These are phyloP conservation scores for Leccinum subgranulosum DNA, from an alignment of 768 basidiomycete genomes.

Conservation along the genomic window DNA sequence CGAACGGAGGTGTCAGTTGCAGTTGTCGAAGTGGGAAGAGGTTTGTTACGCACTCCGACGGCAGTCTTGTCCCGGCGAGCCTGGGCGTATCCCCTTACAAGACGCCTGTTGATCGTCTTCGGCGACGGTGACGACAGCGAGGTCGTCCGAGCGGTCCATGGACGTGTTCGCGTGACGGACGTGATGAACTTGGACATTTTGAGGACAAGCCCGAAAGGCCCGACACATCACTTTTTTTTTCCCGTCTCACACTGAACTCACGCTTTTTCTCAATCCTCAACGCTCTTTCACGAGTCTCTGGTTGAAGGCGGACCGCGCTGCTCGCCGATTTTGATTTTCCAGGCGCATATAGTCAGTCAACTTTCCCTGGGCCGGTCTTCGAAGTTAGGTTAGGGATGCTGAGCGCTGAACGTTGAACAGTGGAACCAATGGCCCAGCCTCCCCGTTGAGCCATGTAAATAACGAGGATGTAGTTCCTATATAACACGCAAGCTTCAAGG, in stretches of 20 bases:
- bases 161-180: constrained; percentile 14
- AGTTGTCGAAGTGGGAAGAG: neutral
- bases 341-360: neutral
- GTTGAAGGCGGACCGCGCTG: neutral
- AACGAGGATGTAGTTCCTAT: neutral
- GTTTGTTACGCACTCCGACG: constrained; percentile 31
- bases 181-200: constrained; percentile 23
- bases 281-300: too few relatives aligned
- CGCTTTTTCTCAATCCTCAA: neutral
- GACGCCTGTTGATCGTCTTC: neutral
- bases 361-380: neutral
- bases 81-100: constrained; percentile 17
- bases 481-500: neutral
- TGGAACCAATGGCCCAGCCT: neutral
- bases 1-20: neutral
- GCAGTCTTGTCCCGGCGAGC: constrained; percentile 34
- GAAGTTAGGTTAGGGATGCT: neutral
- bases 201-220: neutral
- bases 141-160: constrained; percentile 10
- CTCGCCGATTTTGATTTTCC: neutral
- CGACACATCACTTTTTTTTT: neutral
- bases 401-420: too few relatives aligned
- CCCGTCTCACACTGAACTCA: neutral
- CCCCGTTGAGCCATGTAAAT: neutral
- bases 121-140: neutral